Evolutionary conservation across 2,329 filamentous ascomycete species (phyloP).

Genomic region (Graphiopsis chlorocephala): DNA sequence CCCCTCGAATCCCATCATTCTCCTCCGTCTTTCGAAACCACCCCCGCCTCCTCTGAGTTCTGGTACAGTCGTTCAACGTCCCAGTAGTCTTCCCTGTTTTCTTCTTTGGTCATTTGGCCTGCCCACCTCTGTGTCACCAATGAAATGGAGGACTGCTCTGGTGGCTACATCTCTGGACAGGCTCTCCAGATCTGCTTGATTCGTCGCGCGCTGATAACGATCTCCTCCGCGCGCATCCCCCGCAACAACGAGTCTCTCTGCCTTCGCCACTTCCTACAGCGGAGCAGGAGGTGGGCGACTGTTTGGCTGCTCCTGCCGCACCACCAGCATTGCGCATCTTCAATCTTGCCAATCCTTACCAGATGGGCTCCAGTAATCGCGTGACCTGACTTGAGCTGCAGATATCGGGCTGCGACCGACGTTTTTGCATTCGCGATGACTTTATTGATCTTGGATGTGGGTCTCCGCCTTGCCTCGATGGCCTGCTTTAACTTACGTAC

Average conservation of each 20-base stretch:
- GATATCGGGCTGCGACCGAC: no score
- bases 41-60: background rate
- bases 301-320: no score
- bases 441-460: background rate
- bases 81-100: background rate
- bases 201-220: background rate
- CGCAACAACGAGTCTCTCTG: conserved; percentile 9
- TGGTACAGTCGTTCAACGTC: background rate
- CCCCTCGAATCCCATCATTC: background rate
- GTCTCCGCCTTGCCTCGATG: background rate
- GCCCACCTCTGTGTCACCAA: conserved; percentile 4
- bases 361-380: conserved; percentile 10
- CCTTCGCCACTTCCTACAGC: conserved; percentile 11
- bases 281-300: no score
- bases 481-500: conserved; percentile 9
- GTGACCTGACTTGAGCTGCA: conserved; percentile 8
- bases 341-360: conserved; percentile 6
- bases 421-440: conserved; percentile 9
- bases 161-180: background rate
- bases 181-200: background rate
- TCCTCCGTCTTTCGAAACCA: background rate
- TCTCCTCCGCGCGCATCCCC: background rate
- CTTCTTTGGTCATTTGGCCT: conserved; percentile 1
- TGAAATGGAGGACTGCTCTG: background rate
- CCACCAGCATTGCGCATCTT: no score